Percentiles rank a stretch among this genome's conserved stretches.
These are phyloP conservation scores for Moelleriella libera DNA, from an alignment of 2,329 filamentous ascomycete species.

Conservation along the genomic window DNA sequence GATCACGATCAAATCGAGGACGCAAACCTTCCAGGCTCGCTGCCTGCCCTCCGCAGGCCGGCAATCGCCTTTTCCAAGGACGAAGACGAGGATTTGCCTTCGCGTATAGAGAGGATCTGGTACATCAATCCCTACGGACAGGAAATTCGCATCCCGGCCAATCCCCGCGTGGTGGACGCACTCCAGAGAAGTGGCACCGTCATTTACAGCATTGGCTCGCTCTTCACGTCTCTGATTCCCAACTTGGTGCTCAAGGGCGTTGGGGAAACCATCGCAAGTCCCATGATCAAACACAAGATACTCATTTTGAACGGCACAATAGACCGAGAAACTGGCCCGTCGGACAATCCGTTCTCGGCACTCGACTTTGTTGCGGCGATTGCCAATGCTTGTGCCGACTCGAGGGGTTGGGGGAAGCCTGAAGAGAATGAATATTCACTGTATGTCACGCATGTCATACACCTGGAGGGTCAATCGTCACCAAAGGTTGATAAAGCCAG, in stretches of 20 bases:
- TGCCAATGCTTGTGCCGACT: constrained; percentile 57
- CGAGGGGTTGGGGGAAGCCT: constrained; percentile 31
- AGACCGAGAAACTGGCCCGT: constrained; percentile 77
- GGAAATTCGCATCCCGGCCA: constrained; percentile 75
- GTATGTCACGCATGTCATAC: constrained; percentile 76
- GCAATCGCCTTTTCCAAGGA: constrained; percentile 74
- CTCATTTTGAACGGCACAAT: constrained; percentile 72
- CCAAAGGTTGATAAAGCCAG: constrained; percentile 55
- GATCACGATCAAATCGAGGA: constrained; percentile 59
- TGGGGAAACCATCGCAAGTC: constrained; percentile 40
- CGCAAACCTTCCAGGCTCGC: constrained; percentile 65
- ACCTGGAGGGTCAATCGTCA: constrained; percentile 57
- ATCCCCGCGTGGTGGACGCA: constrained; percentile 62
- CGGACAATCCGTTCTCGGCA: constrained; percentile 49
- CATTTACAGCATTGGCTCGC: constrained; percentile 84
- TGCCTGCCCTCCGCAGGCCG: constrained; percentile 65
- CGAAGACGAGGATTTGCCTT: constrained; percentile 59
- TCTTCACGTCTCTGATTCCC: constrained; percentile 83
- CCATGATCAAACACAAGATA: constrained; percentile 50
- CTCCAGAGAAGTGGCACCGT: constrained; percentile 51
- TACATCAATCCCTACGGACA: constrained; percentile 99
- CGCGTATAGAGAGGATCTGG: constrained; percentile 72
- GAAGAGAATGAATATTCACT: constrained; percentile 35
- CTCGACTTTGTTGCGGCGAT: constrained; percentile 75
- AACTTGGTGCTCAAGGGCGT: constrained; percentile 65